Evolutionary conservation across 73 alveolate species (phyloP).

Genomic region (Tetrahymena elliotti): DNA sequence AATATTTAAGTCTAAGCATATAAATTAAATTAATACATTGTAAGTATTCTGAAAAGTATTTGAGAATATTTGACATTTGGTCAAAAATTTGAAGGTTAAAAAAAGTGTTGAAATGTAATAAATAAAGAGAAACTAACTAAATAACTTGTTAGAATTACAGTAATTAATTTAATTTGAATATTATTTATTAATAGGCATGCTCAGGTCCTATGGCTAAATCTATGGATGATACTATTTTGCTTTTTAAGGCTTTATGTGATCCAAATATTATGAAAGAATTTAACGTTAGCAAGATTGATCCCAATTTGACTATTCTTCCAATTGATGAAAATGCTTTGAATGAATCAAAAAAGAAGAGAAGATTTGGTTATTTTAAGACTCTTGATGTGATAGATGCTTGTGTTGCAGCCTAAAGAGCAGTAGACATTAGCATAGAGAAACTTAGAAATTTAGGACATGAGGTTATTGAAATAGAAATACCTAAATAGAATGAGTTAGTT

Average conservation of each 20-base stretch:
- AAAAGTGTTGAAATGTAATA: too few relatives aligned
- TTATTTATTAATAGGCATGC: neutral
- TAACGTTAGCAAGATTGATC: neutral
- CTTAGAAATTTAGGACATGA: conserved; percentile 19
- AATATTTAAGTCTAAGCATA: too few relatives aligned
- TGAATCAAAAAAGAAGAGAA: neutral
- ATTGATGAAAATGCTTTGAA: neutral
- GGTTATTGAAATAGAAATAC: conserved; percentile 19
- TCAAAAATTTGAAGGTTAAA: too few relatives aligned
- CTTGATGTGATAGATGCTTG: neutral
- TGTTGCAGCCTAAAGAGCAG: conserved; percentile 25
- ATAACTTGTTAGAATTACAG: neutral
- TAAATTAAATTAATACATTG: too few relatives aligned
- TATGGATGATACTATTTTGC: neutral
- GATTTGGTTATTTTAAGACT: neutral
- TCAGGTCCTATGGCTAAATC: neutral
- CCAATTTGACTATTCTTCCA: neutral
- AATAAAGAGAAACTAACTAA: too few relatives aligned
- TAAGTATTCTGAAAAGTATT: too few relatives aligned
- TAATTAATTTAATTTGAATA: neutral
- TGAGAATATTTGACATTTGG: too few relatives aligned
- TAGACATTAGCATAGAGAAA: neutral
- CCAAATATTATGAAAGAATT: neutral
- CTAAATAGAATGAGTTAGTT: neutral
- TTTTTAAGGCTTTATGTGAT: neutral